Evolutionary conservation across 1,139 yeast species (phyloP).

Genomic region (Geotrichum macrosporum): DNA sequence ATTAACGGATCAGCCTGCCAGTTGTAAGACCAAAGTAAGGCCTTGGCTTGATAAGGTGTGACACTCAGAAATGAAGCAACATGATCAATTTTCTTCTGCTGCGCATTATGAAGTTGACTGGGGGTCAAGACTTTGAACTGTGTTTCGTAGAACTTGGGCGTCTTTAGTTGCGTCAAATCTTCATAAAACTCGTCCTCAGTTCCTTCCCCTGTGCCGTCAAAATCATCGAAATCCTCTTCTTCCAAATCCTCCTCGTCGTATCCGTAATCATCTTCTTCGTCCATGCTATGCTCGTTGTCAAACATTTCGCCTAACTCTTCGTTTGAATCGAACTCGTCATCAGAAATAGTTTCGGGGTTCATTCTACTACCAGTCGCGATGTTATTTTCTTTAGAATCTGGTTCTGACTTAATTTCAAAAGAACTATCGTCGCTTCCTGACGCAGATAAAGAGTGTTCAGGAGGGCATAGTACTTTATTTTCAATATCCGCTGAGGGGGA

Average conservation of each 20-base stretch:
- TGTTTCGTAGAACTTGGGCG: slow-evolving; percentile 28
- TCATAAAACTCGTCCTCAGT: slow-evolving; percentile 17
- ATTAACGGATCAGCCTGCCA: slow-evolving; percentile 76
- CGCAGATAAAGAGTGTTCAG: slow-evolving; percentile 1
- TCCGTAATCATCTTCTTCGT: slow-evolving; percentile 6
- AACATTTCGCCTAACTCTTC: slow-evolving; percentile 5
- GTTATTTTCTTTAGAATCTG: slow-evolving; percentile 3
- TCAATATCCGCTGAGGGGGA: neutral
- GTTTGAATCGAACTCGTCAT: slow-evolving; percentile 5
- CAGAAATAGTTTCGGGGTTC: slow-evolving; percentile 2
- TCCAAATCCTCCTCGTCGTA: slow-evolving; percentile 15
- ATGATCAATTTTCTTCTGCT: slow-evolving; percentile 30
- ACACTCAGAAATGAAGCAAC: slow-evolving; percentile 39
- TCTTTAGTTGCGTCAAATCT: slow-evolving; percentile 11
- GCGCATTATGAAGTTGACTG: slow-evolving; percentile 32
- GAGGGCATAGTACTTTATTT: neutral
- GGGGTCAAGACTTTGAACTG: slow-evolving; percentile 33
- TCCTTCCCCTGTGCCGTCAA: slow-evolving; percentile 7
- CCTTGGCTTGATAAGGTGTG: slow-evolving; percentile 44
- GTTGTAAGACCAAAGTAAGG: slow-evolving; percentile 55
- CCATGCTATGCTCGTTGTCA: neutral
- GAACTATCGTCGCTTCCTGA: slow-evolving; percentile 13
- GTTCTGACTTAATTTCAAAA: slow-evolving; percentile 10
- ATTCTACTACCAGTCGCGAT: neutral
- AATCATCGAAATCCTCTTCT: slow-evolving; percentile 15